Base-by-base conservation (phyloP, 495 filamentous ascomycete species). In the Aspergillus asperescens region DNA sequence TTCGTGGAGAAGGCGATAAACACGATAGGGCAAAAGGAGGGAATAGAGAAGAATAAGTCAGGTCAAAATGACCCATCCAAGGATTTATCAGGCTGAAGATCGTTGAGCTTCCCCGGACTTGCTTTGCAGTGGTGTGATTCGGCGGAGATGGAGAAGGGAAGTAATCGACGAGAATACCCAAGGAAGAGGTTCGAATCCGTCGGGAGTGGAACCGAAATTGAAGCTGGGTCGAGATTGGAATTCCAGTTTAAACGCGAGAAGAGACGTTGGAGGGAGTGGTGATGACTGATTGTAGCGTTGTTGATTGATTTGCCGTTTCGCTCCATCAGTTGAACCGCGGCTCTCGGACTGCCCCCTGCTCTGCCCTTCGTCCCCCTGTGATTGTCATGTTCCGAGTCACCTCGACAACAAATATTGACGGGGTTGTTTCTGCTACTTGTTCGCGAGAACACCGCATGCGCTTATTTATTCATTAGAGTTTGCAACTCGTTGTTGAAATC, bases 281-380 rank as follows among this genome's bases (percentile, higher is more conserved):
- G 52, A 48, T 55, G 32, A 45, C 29, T 37, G 32, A 29, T 19
- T 38, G 39, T 3, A 16, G 27, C 24, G 39, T 38, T 20, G 50
- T 57, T 57, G 49, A 44, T 37, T 41, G 48, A 31, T 19, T 48
- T 9, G 16, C 1, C 19, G 44, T 23, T 47, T 35, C 22, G 39
- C 28, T 53, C 28, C 37, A 38, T 24, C 23, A 47, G 24, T 27
- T 67, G 62, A 58, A 57, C 67, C 67, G 69, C 69, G 69, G 69
- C 60, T 69, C 57, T 72, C 69, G 69, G 68, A 58, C 13, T 15
- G 52, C 31, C 34, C 1, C 22, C 23, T 31, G 22, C 10, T 10
- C 46, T 38, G 25, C 15, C 8, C 23, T 27, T 9, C n/a, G 27
- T 27, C 42, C 48, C 39, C 51, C 50, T 52, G 50, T 52, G 50